Conservation (phyloP, 352 stramenopile genomes). For the Phytopythium litorale region DNA sequence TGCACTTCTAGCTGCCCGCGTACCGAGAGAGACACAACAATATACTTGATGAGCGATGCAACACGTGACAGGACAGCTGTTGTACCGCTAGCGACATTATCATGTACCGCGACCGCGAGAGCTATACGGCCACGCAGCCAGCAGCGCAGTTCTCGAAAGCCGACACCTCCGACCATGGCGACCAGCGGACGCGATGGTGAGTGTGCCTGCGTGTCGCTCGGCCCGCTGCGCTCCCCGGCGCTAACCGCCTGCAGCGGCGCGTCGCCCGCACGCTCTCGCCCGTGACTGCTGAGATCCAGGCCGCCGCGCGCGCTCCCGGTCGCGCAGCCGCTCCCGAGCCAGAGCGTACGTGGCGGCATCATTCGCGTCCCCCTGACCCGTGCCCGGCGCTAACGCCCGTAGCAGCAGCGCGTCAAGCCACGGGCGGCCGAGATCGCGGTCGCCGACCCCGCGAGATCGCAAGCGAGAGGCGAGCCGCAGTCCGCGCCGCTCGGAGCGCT, state of each 20-base stretch:
- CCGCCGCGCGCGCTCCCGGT: conserved; percentile 1
- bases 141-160: neutral
- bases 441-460: neutral
- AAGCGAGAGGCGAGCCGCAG: neutral
- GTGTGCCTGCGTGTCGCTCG: neutral
- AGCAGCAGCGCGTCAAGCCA: neutral
- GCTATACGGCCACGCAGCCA: neutral
- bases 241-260: conserved; percentile 3
- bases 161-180: neutral
- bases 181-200: neutral
- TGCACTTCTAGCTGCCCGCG: neutral
- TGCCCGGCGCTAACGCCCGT: neutral
- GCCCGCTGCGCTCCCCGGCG: neutral
- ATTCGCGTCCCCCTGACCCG: neutral
- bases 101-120: neutral
- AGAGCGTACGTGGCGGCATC: neutral
- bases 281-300: conserved; percentile 1
- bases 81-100: neutral
- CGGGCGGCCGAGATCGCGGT: neutral
- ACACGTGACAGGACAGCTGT: neutral
- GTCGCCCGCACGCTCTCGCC: neutral
- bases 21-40: neutral
- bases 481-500: neutral
- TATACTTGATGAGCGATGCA: neutral
- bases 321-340: conserved; percentile 1